Evolutionary conservation across 768 basidiomycete genomes (phyloP), one percentile per base, ranked within the genome.

Genomic region (Cystofilobasidium ferigula): DNA sequence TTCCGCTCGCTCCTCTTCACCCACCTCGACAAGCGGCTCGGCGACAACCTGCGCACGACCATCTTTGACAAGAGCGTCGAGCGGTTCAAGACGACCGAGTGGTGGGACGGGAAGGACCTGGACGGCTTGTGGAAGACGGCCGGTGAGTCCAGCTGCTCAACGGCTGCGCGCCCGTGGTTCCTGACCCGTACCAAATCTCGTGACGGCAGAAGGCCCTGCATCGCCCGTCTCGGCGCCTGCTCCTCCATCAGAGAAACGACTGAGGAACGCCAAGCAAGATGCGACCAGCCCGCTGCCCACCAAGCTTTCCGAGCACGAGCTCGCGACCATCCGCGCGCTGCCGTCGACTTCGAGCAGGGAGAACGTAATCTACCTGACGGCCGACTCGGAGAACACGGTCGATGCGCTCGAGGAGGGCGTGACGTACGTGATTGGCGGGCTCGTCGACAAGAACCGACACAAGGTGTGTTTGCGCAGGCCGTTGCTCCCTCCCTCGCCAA

Each of bases 361-460:
- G 0, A 54, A 60, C 42, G 79, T 95, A 61, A 81, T 98, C 43
- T 99, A 99, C 76, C 83, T 99, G 60, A 95, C 95, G 9, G 95
- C 93, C 2, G 95, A 99, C 77, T 85, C 93, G 10, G 82, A 85
- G 35, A 83, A 93, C 58, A 89, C 93, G 76, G 78, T 99, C 48
- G 78, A 80, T n/a, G 86, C 88, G 71, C 82, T 99, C 62, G 84
- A 80, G 62, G 84, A 89, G 62, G 84, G 85, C 48, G 87, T 93
- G 73, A 87, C 85, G 10, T 98, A 98, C 74, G 84, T 99, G 71
- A 92, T 99, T 61, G 94, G 94, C 54, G 94, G 93, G 7, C 86
- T 99, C 71, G 86, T 86, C 67, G 95, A 99, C 76, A 88, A 87
- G 73, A 99, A 99, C 77, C 87, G 94, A 48, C 89, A 93, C 80